phyloP scores from a whole-genome alignment of 129 eudicot genomes.

The Arctium lappa region DNA sequence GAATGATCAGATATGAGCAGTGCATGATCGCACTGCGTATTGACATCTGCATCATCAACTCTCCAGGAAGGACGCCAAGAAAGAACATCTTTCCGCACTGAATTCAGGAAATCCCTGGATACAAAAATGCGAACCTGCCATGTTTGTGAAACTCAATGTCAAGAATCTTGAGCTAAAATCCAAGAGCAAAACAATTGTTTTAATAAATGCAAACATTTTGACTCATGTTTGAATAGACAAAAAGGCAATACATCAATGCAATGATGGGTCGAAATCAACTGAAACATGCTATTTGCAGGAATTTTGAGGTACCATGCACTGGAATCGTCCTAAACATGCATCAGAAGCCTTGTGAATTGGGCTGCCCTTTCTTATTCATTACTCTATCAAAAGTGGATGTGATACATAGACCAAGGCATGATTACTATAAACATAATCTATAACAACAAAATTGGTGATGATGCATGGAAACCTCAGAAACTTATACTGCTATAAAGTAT shows the following conservation, averaged over 20 bases:
- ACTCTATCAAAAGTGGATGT: background rate
- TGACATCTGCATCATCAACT: conserved; percentile 69
- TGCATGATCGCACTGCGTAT: conserved; percentile 55
- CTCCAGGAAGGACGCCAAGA: conserved; percentile 85
- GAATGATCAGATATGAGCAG: conserved; percentile 89
- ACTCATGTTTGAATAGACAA: conserved; percentile 5
- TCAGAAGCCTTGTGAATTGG: background rate
- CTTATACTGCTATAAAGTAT: background rate
- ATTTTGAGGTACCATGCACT: background rate
- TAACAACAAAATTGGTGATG: background rate
- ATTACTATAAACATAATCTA: background rate
- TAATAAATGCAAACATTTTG: background rate
- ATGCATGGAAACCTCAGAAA: background rate
- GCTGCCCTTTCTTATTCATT: background rate
- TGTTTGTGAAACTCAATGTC: conserved; percentile 18
- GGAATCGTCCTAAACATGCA: background rate
- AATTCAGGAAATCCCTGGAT: conserved; percentile 70
- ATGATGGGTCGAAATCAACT: background rate
- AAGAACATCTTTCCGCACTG: conserved; percentile 55
- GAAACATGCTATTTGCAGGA: background rate
- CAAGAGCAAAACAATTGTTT: background rate
- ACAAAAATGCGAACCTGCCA: conserved; percentile 64
- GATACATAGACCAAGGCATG: background rate
- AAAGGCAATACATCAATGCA: background rate
- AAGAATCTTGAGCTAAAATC: conserved; percentile 26